Conservation (phyloP, 495 filamentous ascomycete species). For the Pseudoneurospora amorphoporcata region DNA sequence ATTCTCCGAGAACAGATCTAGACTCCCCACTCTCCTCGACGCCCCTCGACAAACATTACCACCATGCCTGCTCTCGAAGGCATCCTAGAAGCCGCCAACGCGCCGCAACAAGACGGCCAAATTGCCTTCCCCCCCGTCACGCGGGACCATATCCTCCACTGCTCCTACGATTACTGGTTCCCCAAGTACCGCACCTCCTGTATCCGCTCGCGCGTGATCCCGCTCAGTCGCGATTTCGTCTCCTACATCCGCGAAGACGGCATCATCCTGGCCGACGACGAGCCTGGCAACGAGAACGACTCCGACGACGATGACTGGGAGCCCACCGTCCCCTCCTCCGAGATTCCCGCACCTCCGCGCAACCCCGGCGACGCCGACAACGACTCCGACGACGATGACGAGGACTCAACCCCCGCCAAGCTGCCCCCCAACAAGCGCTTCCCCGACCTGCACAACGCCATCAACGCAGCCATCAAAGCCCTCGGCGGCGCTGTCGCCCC, state of each 20-base stretch:
- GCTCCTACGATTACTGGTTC: conserved; percentile 90
- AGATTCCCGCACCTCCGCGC: conserved; percentile 18
- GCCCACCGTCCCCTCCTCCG: conserved; percentile 21
- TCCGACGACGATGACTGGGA: conserved; percentile 42
- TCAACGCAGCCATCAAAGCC: conserved; percentile 65
- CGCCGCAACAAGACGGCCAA: conserved; percentile 4
- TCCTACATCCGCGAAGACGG: conserved; percentile 86
- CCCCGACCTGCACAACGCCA: conserved; percentile 60
- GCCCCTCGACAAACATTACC: neutral
- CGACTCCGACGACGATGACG: conserved; percentile 28
- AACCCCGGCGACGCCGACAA: conserved; percentile 21
- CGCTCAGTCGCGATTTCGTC: conserved; percentile 63
- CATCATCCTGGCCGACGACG: conserved; percentile 67
- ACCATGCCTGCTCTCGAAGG: conserved; percentile 20
- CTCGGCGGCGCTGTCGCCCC: conserved; percentile 76
- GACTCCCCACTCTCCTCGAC: neutral
- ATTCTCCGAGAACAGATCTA: neutral
- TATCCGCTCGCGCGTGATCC: conserved; percentile 76
- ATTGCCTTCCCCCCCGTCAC: conserved; percentile 76
- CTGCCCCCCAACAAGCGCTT: conserved; percentile 37
- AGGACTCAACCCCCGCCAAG: conserved; percentile 18
- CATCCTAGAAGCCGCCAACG: conserved; percentile 2
- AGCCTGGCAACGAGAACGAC: conserved; percentile 31
- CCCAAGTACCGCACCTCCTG: conserved; percentile 71
- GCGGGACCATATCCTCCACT: conserved; percentile 79